Evolutionary conservation across 2,329 filamentous ascomycete species (phyloP).

Genomic region (Fusarium camptoceras): DNA sequence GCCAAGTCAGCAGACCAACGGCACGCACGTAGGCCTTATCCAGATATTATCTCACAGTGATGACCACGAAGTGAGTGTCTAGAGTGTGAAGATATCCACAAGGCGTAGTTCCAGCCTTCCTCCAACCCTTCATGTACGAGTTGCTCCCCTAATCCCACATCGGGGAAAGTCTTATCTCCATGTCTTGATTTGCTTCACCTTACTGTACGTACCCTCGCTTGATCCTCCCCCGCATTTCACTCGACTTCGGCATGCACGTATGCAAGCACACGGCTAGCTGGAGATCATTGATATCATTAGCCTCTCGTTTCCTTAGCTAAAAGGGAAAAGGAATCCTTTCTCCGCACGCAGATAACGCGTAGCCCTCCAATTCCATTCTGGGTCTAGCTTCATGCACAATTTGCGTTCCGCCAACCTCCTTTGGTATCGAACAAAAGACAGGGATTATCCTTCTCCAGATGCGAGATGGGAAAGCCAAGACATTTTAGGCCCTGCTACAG

Average conservation of each 20-base stretch:
- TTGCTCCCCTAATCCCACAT: slow-evolving; percentile 33
- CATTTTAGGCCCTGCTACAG: background rate
- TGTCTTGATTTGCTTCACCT: background rate
- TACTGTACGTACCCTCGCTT: background rate
- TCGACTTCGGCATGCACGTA: background rate
- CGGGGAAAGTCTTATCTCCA: slow-evolving; percentile 36
- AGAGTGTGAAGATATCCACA: slow-evolving; percentile 26
- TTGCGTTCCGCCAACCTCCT: slow-evolving; percentile 36
- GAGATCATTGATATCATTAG: slow-evolving; percentile 30
- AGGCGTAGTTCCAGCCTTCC: slow-evolving; percentile 18
- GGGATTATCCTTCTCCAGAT: slow-evolving; percentile 12
- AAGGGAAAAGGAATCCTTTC: slow-evolving; percentile 8
- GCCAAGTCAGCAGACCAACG: slow-evolving; percentile 12
- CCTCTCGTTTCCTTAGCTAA: background rate
- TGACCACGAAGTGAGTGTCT: background rate
- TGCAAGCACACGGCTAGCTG: background rate
- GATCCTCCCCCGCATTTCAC: slow-evolving; percentile 31
- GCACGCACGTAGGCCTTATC: slow-evolving; percentile 3
- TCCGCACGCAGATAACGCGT: slow-evolving; percentile 39
- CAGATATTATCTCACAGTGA: slow-evolving; percentile 10
- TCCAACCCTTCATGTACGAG: slow-evolving; percentile 37
- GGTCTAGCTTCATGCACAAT: slow-evolving; percentile 38
- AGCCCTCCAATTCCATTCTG: background rate
- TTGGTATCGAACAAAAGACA: slow-evolving; percentile 26
- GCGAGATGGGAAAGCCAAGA: slow-evolving; percentile 10